Evolutionary conservation across 257 asterid species (phyloP), one percentile per base, ranked within the genome.

Genomic region (Solanum megistacrolobum): DNA sequence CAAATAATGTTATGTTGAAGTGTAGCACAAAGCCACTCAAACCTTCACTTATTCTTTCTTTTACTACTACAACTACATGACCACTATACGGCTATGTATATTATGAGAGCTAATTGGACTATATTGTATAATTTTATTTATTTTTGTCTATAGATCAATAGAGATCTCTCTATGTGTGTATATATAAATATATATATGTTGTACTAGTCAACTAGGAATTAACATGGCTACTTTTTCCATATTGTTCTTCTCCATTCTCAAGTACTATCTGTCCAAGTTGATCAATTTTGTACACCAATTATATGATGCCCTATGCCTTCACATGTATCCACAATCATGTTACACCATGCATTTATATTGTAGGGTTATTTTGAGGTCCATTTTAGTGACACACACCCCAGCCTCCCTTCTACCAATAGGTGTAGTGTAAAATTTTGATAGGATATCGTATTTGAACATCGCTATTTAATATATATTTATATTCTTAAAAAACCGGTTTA

Each of bases 61-160:
- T 90, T 93, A 90, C 93, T 91, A 91, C 87, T 88, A 41, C 94
- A 91, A 91, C 93, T 90, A 90, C 88, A 76, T 58, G 66, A 7
- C 68, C 34, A 9, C 83, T 23, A 34, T 36, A 16, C 83, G 35
- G 46, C 83, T 62, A 81, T 55, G 41, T 74, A 35, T 35, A 73
- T 82, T 74, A 83, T 82, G 43, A 82, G 86, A 82, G 43, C 31
- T 31, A 74, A 74, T 36, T 82, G 71, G 68, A 48, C 71, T 48
- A 74, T 73, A 46, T 5, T 72, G 36, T 32, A 31, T 32, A 55
- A 55, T 55, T 55, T 46, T 55, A 55, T 55, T 55, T 55, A 18
- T 6, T 55, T 81, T 46, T 43, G 68, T 81, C 20, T 29, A 46
- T 46, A 16, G 6, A 46, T 46, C 41, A 43, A 46, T 72, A 29